Evolutionary conservation across 768 basidiomycete species (phyloP).

Genomic region (Termitomyces sp.): DNA sequence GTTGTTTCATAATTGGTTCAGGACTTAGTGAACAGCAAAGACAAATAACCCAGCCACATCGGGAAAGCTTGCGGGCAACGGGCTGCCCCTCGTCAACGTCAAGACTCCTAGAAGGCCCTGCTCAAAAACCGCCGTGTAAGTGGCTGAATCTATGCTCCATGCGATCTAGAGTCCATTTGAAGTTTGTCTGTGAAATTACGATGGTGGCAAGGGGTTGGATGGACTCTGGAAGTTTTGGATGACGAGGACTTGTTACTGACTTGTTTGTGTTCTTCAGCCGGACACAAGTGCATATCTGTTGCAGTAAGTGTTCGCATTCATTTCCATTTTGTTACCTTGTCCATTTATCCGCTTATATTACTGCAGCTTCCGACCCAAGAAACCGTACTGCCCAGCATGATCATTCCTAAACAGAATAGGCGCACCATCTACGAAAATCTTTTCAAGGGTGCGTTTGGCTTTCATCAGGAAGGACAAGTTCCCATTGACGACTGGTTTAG

Average conservation of each 20-base stretch:
- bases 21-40: not conserved
- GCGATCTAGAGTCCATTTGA: conserved; percentile 14
- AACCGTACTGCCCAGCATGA: conserved; percentile 61
- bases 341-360: not conserved
- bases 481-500: conserved; percentile 21
- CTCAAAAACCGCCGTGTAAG: conserved; percentile 36
- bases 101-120: conserved; percentile 30
- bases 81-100: conserved; percentile 30
- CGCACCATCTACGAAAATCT: conserved; percentile 98
- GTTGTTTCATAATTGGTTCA: not conserved
- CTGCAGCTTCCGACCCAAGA: conserved; percentile 27
- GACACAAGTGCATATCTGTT: conserved; percentile 34
- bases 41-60: conserved; percentile 15
- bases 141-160: conserved; percentile 19
- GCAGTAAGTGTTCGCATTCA: conserved; percentile 26
- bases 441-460: conserved; percentile 81
- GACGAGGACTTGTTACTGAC: conserved; percentile 24
- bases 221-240: conserved; percentile 27
- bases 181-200: conserved; percentile 20
- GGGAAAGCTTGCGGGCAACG: conserved; percentile 12
- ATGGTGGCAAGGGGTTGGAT: conserved; percentile 32
- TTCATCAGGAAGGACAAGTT: not conserved
- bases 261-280: conserved; percentile 23
- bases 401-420: conserved; percentile 94
- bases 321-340: not conserved